Evolutionary conservation across 2,329 filamentous ascomycete genomes (phyloP).

Genomic region (Chalaropsis thielavioides): DNA sequence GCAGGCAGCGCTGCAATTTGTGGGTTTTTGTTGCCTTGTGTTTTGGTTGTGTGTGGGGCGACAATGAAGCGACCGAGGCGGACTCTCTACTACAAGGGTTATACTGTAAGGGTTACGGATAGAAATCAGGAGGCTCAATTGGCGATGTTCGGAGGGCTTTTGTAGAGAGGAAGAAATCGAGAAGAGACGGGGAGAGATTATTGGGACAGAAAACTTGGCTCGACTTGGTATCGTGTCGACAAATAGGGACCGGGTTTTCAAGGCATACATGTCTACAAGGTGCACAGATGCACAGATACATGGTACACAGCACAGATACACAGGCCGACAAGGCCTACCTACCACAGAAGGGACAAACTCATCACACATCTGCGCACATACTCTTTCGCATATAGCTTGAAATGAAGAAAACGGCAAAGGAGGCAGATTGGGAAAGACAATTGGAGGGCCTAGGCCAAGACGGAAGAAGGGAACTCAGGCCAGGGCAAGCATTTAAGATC

Average conservation of each 20-base stretch:
- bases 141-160: neutral
- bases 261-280: no score
- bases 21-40: neutral
- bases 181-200: neutral
- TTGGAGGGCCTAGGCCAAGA: neutral
- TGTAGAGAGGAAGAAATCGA: neutral
- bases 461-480: neutral
- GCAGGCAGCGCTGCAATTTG: neutral
- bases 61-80: neutral
- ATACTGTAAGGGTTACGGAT: neutral
- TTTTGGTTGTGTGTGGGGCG: neutral
- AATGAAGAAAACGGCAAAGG: neutral
- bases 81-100: no score
- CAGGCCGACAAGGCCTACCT: no score
- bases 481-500: neutral
- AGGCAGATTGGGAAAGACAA: neutral
- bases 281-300: neutral
- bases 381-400: no score
- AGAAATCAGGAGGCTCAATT: no score
- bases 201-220: neutral
- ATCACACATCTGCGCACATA: neutral
- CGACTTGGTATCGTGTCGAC: no score
- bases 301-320: no score
- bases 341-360: neutral
- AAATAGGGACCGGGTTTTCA: no score